A percentile compares a stretch with the other conserved stretches of the same genome.
Evolutionary conservation across 768 basidiomycete genomes (phyloP).

Genomic region (Stropharia rugosoannulata): DNA sequence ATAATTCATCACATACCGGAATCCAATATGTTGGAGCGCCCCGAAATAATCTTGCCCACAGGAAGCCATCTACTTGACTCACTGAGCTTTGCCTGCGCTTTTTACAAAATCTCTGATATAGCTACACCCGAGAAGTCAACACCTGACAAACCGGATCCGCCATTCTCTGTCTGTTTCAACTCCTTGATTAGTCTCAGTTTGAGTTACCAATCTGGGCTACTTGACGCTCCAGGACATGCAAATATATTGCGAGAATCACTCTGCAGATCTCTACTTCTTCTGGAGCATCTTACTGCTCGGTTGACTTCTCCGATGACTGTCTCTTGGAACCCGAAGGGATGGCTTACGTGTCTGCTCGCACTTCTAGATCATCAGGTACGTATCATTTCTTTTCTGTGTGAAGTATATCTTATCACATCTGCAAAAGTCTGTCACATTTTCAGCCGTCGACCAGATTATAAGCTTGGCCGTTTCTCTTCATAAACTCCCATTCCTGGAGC

Average conservation of each 20-base stretch:
- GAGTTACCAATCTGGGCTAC: constrained; percentile 39
- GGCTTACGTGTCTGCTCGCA: constrained; percentile 57
- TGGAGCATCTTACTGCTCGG: constrained; percentile 49
- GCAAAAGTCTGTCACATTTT: constrained; percentile 62
- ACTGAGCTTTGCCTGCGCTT: constrained; percentile 56
- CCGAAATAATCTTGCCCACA: constrained; percentile 39
- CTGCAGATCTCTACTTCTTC: constrained; percentile 48
- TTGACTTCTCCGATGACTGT: constrained; percentile 39
- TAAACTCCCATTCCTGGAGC: constrained; percentile 46
- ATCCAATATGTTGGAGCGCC: constrained; percentile 48
- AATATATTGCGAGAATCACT: constrained; percentile 46
- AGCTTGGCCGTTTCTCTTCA: constrained; percentile 56
- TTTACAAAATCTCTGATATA: constrained; percentile 50
- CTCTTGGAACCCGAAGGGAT: constrained; percentile 61
- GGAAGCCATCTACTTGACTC: constrained; percentile 35
- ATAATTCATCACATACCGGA: constrained; percentile 52
- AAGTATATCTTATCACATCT: constrained; percentile 1
- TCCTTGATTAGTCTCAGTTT: constrained; percentile 48
- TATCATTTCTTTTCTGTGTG: constrained; percentile 10
- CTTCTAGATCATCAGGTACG: constrained; percentile 58
- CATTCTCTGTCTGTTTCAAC: constrained; percentile 60
- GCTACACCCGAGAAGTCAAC: constrained; percentile 17
- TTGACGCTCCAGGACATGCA: constrained; percentile 28
- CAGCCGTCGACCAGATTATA: constrained; percentile 62
- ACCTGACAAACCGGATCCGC: constrained; percentile 33